Evolutionary conservation across 768 basidiomycete genomes (phyloP), one percentile per base, ranked within the genome.

Genomic region (Stropharia rugosoannulata): DNA sequence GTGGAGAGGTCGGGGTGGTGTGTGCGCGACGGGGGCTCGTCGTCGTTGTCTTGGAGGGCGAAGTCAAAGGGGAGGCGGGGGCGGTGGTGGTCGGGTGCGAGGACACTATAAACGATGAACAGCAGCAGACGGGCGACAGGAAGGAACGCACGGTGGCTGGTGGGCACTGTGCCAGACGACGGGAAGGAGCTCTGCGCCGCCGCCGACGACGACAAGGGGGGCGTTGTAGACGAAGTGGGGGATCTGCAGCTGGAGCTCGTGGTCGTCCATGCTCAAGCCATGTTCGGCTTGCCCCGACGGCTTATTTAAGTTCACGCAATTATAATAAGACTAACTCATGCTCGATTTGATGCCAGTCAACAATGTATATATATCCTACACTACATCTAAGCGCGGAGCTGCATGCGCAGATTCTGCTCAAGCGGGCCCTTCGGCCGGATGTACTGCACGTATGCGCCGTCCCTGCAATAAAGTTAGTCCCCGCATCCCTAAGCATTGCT

Each of bases 381-480:
- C 45, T 46, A 46, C 46, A 61, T 61, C 58, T 75, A 92, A 54
- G 89, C 92, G 67, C 80, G 83, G 61, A 92, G 84, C 71, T 91
- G 93, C 61, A 83, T 87, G 58, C 88, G 85, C 52, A 97, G 80
- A 81, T 97, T 96, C 68, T 80, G 64, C 78, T 93, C 89, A 57
- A 96, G 80, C 51, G 84, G 82, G 58, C 95, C 95, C 80, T 87
- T 90, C 56, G 90, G 87, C 63, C 87, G 83, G 75, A 97, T 93
- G 77, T 89, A 96, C 74, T 95, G 87, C 49, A 97, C 89, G 71
- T 97, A 97, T 9, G 94, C 92, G 61, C 95, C 95, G 75, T 96
- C 95, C 82, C 89, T 90, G 66, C 9, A 60, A 40, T 16, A 6
- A 18, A 45, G 44, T 25, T 42, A 10, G 18, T 19, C 49, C 57